Conservation (phyloP, 441 rosid species). For the Gossypium aridum region DNA sequence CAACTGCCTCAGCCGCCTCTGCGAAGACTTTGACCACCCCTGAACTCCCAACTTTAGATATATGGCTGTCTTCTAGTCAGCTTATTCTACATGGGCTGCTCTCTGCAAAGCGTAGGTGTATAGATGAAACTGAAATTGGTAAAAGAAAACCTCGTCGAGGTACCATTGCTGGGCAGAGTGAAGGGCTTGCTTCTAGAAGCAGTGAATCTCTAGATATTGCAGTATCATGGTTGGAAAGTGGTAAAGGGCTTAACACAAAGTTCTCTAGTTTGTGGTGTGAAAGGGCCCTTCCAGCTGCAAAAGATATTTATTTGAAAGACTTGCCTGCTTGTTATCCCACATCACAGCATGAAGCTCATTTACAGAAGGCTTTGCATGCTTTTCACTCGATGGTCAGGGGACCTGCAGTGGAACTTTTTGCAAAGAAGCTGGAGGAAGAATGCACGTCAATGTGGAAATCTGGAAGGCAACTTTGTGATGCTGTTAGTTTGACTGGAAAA, state of each 20-base stretch:
- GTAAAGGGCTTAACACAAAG: constrained; percentile 53
- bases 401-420: constrained; percentile 51
- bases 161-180: constrained; percentile 32
- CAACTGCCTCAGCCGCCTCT: constrained; percentile 68
- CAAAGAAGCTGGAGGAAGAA: constrained; percentile 65
- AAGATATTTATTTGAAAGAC: constrained; percentile 60
- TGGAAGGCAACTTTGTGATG: constrained; percentile 85
- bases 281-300: constrained; percentile 69
- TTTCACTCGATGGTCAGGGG: constrained; percentile 78
- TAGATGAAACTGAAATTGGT: constrained; percentile 41
- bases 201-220: constrained; percentile 52
- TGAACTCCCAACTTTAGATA: constrained; percentile 62
- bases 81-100: constrained; percentile 50
- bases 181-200: constrained; percentile 37
- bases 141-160: constrained; percentile 58
- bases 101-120: constrained; percentile 43
- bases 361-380: constrained; percentile 54
- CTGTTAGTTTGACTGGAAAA: constrained; percentile 82
- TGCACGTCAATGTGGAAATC: constrained; percentile 70
- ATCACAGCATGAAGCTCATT: constrained; percentile 54
- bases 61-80: constrained; percentile 63
- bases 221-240: constrained; percentile 57
- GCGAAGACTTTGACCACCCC: constrained; percentile 45
- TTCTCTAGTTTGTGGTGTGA: constrained; percentile 79
- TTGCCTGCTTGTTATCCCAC: constrained; percentile 74